Conservation (phyloP, 1,139 yeast species). For the Candida pseudocylindracea region DNA sequence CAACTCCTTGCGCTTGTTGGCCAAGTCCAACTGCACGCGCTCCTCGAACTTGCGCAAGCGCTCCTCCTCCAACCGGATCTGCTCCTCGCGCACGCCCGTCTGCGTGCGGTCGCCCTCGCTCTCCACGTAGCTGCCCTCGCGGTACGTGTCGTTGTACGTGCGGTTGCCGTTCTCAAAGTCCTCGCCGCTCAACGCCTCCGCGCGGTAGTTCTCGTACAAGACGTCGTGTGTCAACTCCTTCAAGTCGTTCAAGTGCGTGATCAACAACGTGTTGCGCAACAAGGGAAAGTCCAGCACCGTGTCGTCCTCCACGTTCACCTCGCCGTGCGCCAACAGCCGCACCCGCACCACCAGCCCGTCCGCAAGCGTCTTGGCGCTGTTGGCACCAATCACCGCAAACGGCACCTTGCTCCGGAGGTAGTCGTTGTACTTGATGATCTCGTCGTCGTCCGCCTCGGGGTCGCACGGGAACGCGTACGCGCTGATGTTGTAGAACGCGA, state of each 20-base stretch:
- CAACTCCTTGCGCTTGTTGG: conserved; percentile 65
- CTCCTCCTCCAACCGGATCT: conserved; percentile 61
- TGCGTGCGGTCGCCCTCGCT: not conserved
- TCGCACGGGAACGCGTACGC: conserved; percentile 24
- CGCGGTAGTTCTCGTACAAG: conserved; percentile 24
- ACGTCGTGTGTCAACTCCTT: conserved; percentile 1
- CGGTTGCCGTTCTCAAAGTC: conserved; percentile 2
- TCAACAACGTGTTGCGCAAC: conserved; percentile 42
- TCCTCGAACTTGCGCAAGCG: conserved; percentile 60
- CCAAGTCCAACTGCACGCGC: conserved; percentile 75
- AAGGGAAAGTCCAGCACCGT: conserved; percentile 39
- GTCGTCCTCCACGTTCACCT: conserved; percentile 27
- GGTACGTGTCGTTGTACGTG: not conserved
- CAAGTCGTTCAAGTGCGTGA: conserved; percentile 34
- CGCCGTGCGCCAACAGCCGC: conserved; percentile 14
- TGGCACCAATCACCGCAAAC: conserved; percentile 19
- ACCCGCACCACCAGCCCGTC: conserved; percentile 7
- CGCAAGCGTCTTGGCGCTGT: conserved; percentile 1
- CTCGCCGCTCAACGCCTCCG: conserved; percentile 26
- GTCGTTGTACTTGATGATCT: conserved; percentile 23
- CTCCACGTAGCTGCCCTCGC: not conserved
- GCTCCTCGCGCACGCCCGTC: conserved; percentile 45
- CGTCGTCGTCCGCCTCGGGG: conserved; percentile 23
- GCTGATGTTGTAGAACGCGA: conserved; percentile 13
- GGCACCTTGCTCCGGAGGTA: conserved; percentile 26